Conservation (phyloP, 768 basidiomycete genomes). For the Serendipita sp. region DNA sequence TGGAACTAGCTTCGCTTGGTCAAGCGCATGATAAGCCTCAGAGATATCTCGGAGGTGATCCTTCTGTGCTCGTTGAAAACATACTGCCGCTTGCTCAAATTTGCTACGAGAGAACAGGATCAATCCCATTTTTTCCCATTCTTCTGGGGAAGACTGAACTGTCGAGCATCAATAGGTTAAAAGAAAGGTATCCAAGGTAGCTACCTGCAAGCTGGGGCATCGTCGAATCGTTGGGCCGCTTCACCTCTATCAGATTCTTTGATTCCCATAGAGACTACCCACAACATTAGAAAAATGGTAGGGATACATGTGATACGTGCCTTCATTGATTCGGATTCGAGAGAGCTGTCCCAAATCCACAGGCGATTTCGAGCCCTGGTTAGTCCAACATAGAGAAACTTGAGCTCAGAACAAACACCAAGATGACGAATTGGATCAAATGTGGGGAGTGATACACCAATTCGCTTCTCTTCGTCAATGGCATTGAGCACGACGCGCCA, state of each 20-base stretch:
- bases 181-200: no score
- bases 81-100: conserved; percentile 38
- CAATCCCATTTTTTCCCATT: conserved; percentile 28
- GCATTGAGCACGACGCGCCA: conserved; percentile 44
- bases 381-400: conserved; percentile 52
- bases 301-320: conserved; percentile 20
- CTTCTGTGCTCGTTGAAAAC: conserved; percentile 32
- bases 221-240: conserved; percentile 22
- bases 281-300: not conserved
- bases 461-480: conserved; percentile 14
- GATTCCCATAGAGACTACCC: conserved; percentile 35
- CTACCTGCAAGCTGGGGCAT: no score
- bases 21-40: conserved; percentile 36
- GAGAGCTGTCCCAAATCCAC: conserved; percentile 51
- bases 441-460: conserved; percentile 21
- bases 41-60: conserved; percentile 30
- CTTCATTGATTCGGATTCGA: conserved; percentile 38
- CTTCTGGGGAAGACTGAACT: conserved; percentile 31
- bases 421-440: conserved; percentile 37
- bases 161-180: not conserved
- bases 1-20: conserved; percentile 27
- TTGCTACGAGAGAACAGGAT: conserved; percentile 26
- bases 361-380: conserved; percentile 52
- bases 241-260: conserved; percentile 29
- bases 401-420: conserved; percentile 47